These are phyloP conservation scores for Biancaea sappan DNA, from an alignment of 306 rosid species.

Conservation along the genomic window DNA sequence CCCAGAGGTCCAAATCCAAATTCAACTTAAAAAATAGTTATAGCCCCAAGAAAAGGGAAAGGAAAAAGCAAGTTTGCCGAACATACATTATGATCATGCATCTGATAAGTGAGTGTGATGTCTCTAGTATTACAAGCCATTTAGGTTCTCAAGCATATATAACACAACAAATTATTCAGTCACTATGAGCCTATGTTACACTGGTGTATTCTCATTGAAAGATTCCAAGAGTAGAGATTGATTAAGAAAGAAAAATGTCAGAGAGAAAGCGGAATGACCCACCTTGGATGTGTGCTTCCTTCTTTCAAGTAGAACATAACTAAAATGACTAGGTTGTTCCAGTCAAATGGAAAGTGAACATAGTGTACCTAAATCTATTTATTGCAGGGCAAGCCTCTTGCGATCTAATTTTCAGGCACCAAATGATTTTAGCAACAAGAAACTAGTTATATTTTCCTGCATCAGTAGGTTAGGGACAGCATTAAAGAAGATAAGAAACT, in stretches of 20 bases:
- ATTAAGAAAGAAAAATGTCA: not conserved
- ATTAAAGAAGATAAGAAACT: conserved; percentile 14
- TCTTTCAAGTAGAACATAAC: conserved; percentile 16
- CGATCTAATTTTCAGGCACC: conserved; percentile 24
- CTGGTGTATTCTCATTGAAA: not conserved
- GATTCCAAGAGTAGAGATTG: not conserved
- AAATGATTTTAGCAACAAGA: conserved; percentile 27
- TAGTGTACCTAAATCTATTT: conserved; percentile 9
- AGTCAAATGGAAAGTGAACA: conserved; percentile 19
- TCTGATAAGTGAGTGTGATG: not conserved
- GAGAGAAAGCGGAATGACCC: not conserved
- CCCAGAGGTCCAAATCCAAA: conserved; percentile 32
- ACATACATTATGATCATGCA: conserved; percentile 8
- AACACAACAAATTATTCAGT: not conserved
- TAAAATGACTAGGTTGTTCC: conserved; percentile 11
- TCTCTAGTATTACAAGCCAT: not conserved
- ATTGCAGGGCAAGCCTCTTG: conserved; percentile 20
- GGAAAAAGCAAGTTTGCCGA: no score
- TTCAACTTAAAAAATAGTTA: conserved; percentile 22
- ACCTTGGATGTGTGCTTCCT: conserved; percentile 5
- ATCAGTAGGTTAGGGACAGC: conserved; percentile 16
- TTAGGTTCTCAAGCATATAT: not conserved
- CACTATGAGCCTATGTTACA: not conserved
- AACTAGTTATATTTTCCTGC: conserved; percentile 10
- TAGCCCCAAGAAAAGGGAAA: not conserved